Conservation (phyloP, 78 protist genomes). For the Chrysochromulina parva region DNA sequence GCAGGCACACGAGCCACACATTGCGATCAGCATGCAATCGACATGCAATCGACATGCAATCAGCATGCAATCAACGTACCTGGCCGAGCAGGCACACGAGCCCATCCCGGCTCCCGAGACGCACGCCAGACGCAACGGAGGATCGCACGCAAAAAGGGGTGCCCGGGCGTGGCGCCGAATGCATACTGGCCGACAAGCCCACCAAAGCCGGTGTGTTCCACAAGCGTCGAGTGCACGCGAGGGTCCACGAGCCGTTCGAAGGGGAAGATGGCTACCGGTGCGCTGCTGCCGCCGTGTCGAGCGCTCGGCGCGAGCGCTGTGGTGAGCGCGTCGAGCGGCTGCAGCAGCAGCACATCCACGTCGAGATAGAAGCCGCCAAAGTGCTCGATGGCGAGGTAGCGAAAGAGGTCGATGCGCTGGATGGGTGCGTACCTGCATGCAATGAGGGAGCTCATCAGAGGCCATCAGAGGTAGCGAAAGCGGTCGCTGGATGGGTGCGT, state of each 20-base stretch:
- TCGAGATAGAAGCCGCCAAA: background rate
- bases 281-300: background rate
- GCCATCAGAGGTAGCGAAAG: too few species aligned
- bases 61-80: too few species aligned
- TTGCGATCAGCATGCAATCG: too few species aligned
- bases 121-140: background rate
- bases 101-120: background rate
- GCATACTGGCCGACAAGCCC: background rate
- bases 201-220: background rate
- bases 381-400: background rate
- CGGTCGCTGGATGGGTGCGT: too few species aligned
- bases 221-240: background rate
- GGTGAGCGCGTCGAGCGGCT: background rate
- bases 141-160: background rate
- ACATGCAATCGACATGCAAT: too few species aligned
- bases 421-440: background rate
- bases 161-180: background rate
- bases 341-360: background rate
- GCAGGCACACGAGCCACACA: background rate
- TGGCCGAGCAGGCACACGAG: too few species aligned
- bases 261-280: background rate
- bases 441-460: too few species aligned
- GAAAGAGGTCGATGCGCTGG: background rate
- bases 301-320: too few species aligned
- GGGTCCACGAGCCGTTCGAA: background rate